Evolutionary conservation across 306 rosid genomes (phyloP).

Genomic region (Cicer judaicum): DNA sequence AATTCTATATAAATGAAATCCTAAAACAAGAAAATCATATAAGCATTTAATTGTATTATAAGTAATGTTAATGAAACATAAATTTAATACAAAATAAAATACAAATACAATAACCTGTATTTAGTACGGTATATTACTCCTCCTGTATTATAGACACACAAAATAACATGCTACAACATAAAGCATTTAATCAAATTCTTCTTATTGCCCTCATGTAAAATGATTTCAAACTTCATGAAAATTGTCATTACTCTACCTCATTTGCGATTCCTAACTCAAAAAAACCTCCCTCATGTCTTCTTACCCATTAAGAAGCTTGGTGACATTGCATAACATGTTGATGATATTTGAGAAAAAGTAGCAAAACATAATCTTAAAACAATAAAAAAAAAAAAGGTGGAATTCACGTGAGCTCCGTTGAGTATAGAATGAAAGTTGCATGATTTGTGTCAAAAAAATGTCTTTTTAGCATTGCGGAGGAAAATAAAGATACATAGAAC

Average conservation of each 20-base stretch:
- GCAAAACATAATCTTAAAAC: conserved; percentile 2
- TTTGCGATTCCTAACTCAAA: neutral
- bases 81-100: no score
- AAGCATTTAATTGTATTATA: conserved; percentile 1
- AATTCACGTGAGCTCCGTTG: neutral
- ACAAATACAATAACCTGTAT: no score
- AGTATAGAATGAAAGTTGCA: neutral
- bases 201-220: neutral
- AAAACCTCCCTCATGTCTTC: neutral
- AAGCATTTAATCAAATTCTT: conserved; percentile 7
- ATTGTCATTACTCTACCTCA: neutral
- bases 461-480: conserved; percentile 1
- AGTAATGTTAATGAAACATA: no score
- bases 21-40: conserved; percentile 14
- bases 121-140: no score
- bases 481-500: conserved; percentile 23
- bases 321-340: conserved; percentile 13
- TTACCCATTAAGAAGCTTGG: conserved; percentile 13
- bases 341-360: neutral
- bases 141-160: neutral
- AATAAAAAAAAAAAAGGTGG: neutral
- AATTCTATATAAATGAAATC: neutral
- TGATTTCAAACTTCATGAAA: neutral
- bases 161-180: neutral
- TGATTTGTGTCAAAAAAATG: neutral